phyloP scores from a whole-genome alignment of 1,139 yeast species.

The Taphrina communis region DNA sequence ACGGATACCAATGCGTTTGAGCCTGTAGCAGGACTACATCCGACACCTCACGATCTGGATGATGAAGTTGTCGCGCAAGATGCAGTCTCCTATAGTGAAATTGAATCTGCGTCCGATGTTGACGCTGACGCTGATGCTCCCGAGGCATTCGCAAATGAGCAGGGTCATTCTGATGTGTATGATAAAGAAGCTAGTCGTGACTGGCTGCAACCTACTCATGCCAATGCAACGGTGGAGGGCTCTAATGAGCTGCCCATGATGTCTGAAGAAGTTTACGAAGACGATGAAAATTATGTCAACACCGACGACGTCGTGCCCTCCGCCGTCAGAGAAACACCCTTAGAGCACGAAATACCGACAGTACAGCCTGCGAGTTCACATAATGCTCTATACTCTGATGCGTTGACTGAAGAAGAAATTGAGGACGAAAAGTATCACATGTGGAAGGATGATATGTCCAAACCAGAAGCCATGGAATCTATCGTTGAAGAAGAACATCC shows the following conservation, averaged over 20 bases:
- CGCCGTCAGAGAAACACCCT: too few relatives aligned
- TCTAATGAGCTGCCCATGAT: slow-evolving; percentile 7
- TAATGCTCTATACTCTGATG: background rate
- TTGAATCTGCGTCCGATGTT: background rate
- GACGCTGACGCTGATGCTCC: slow-evolving; percentile 24
- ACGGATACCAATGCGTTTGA: slow-evolving; percentile 7
- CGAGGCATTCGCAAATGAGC: slow-evolving; percentile 16
- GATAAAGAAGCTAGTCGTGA: slow-evolving; percentile 19
- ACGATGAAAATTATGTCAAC: background rate
- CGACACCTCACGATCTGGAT: background rate
- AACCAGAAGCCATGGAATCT: background rate
- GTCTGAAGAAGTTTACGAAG: background rate
- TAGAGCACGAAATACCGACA: background rate
- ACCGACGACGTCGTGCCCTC: background rate
- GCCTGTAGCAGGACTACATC: background rate
- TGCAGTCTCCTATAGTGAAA: background rate
- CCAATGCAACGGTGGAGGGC: slow-evolving; percentile 5
- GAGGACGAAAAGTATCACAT: slow-evolving; percentile 30
- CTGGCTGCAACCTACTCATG: slow-evolving; percentile 1
- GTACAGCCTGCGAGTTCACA: slow-evolving; percentile 1
- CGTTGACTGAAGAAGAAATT: slow-evolving; percentile 10
- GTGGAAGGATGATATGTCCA: slow-evolving; percentile 21
- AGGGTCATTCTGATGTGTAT: background rate
- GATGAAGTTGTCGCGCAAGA: background rate
- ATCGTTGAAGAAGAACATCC: background rate